Evolutionary conservation across 257 asterid genomes (phyloP).

Genomic region (Rauvolfia tetraphylla): DNA sequence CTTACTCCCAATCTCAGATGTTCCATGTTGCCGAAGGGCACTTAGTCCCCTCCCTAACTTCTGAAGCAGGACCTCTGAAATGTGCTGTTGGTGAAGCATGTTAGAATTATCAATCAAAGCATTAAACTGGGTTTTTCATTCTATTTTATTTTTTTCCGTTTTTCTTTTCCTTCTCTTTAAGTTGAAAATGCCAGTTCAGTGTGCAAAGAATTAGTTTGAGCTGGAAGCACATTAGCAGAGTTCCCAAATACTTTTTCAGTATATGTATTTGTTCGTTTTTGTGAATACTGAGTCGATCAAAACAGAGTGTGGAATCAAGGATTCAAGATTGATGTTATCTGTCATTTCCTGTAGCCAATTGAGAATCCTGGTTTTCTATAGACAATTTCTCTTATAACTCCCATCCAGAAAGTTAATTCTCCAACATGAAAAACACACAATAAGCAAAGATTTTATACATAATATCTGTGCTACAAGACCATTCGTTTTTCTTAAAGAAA

Average conservation of each 20-base stretch:
- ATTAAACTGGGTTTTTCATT: neutral
- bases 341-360: too few relatives aligned
- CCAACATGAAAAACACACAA: neutral
- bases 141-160: neutral
- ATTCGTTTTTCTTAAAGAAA: neutral
- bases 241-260: too few relatives aligned
- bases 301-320: too few relatives aligned
- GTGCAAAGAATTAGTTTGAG: too few relatives aligned
- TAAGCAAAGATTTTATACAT: neutral
- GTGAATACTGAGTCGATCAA: too few relatives aligned
- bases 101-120: neutral
- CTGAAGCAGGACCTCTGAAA: neutral
- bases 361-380: neutral
- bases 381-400: neutral
- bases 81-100: neutral
- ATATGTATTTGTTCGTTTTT: too few relatives aligned
- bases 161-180: too few relatives aligned
- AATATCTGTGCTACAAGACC: neutral
- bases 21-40: neutral
- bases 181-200: too few relatives aligned
- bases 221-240: too few relatives aligned
- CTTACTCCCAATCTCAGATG: neutral
- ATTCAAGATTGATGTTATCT: too few relatives aligned
- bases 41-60: neutral
- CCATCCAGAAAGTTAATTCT: neutral